Conservation (phyloP, 768 basidiomycete genomes). For the Panaeolus cyanescens region DNA sequence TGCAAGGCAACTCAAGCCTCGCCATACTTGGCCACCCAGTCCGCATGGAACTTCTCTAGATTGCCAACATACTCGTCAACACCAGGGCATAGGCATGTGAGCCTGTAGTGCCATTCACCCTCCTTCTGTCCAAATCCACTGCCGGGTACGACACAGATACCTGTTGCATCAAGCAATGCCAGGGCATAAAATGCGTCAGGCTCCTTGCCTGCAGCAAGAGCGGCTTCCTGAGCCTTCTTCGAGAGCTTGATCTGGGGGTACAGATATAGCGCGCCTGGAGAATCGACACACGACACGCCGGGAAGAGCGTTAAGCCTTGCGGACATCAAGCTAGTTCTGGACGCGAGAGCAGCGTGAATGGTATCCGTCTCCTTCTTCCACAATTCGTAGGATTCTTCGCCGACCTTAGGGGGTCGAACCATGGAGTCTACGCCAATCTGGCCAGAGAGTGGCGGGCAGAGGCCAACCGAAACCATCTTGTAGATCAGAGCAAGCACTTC, state of each 20-base stretch:
- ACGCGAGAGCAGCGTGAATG: slow-evolving; percentile 74
- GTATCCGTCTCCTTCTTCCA: slow-evolving; percentile 85
- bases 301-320: slow-evolving; percentile 77
- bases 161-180: slow-evolving; percentile 81
- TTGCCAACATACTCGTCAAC: slow-evolving; percentile 91
- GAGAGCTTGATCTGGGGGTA: slow-evolving; percentile 85
- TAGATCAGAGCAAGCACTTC: slow-evolving; percentile 87
- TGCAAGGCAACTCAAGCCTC: slow-evolving; percentile 7
- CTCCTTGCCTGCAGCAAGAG: slow-evolving; percentile 68
- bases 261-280: slow-evolving; percentile 92
- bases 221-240: slow-evolving; percentile 70
- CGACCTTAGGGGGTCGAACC: slow-evolving; percentile 84
- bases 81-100: slow-evolving; percentile 94
- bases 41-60: slow-evolving; percentile 56
- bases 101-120: slow-evolving; percentile 86
- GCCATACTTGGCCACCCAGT: slow-evolving; percentile 36
- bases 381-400: slow-evolving; percentile 71
- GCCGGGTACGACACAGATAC: slow-evolving; percentile 93
- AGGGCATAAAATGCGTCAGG: slow-evolving; percentile 92
- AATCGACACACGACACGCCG: slow-evolving; percentile 89
- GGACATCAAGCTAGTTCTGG: slow-evolving; percentile 74
- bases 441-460: slow-evolving; percentile 89
- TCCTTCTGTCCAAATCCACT: slow-evolving; percentile 93
- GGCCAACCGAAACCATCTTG: slow-evolving; percentile 91
- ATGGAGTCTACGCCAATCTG: slow-evolving; percentile 94